These are phyloP conservation scores for Rhizophagus sp. DNA, from an alignment of 192 early-diverging fungal genomes.

Conservation along the genomic window DNA sequence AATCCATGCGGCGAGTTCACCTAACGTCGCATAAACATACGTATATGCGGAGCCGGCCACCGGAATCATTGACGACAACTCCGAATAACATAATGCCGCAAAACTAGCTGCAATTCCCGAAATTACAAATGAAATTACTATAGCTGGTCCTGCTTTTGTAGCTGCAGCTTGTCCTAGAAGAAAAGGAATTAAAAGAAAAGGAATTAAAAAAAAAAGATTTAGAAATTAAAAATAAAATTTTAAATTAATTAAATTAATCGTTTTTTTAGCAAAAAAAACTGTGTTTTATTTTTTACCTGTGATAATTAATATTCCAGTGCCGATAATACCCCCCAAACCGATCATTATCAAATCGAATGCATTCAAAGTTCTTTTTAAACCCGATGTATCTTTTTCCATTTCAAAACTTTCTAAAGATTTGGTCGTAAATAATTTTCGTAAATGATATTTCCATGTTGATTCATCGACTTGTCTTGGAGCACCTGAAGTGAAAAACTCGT, in stretches of 20 bases:
- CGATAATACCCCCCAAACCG: constrained; percentile 78
- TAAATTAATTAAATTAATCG: background rate
- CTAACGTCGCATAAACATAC: constrained; percentile 82
- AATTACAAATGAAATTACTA: constrained; percentile 80
- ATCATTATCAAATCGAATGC: constrained; percentile 63
- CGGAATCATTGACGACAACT: constrained; percentile 85
- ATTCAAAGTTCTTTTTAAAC: constrained; percentile 55
- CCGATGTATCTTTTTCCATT: constrained; percentile 42
- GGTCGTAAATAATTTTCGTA: constrained; percentile 26
- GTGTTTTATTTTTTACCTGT: constrained; percentile 45
- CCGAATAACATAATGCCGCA: constrained; percentile 83
- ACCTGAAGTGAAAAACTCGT: constrained; percentile 28
- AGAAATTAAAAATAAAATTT: background rate
- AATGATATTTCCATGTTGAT: constrained; percentile 6
- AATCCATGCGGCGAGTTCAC: constrained; percentile 87
- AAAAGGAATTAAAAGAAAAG: background rate
- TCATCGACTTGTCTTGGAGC: background rate
- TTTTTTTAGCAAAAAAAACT: background rate
- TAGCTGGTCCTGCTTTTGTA: constrained; percentile 77
- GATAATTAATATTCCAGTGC: constrained; percentile 82
- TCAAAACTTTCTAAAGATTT: constrained; percentile 37
- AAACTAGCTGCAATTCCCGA: constrained; percentile 72
- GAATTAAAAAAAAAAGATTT: background rate
- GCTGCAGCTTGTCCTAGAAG: constrained; percentile 65
- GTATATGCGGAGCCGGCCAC: constrained; percentile 87